Conservation (phyloP, 805 yeast genomes). For the Pichia paraexigua region DNA sequence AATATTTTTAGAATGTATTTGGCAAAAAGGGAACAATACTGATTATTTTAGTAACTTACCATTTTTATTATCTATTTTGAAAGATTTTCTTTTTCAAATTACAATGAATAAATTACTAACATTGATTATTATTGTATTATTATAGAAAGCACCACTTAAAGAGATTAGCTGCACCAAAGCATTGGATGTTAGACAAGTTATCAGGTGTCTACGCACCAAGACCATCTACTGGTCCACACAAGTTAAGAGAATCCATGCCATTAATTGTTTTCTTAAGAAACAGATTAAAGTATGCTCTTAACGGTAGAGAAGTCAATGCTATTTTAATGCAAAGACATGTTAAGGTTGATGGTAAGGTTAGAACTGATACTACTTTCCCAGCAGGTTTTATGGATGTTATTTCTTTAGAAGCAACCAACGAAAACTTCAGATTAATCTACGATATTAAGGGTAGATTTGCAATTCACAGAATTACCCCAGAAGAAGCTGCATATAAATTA, state of each 20-base stretch:
- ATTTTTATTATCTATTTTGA: not conserved
- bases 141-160: constrained; percentile 94
- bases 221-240: constrained; percentile 99
- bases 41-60: not conserved
- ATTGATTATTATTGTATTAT: constrained; percentile 3
- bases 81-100: not conserved
- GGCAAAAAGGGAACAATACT: not conserved
- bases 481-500: constrained; percentile 97
- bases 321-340: constrained; percentile 97
- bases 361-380: constrained; percentile 98
- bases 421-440: constrained; percentile 98
- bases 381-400: constrained; percentile 99
- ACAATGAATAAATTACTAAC: not conserved
- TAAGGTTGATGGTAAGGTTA: constrained; percentile 97
- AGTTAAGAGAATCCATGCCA: constrained; percentile 96
- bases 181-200: constrained; percentile 99
- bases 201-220: constrained; percentile 99
- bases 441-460: constrained; percentile 99
- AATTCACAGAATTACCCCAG: constrained; percentile 98
- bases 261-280: constrained; percentile 94
- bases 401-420: constrained; percentile 95
- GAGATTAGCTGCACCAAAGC: constrained; percentile 99
- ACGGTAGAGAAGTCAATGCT: constrained; percentile 98
- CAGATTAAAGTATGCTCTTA: constrained; percentile 97
- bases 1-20: not conserved